phyloP scores from a whole-genome alignment of 345 rosid genomes.

The Microthlaspi erraticum region DNA sequence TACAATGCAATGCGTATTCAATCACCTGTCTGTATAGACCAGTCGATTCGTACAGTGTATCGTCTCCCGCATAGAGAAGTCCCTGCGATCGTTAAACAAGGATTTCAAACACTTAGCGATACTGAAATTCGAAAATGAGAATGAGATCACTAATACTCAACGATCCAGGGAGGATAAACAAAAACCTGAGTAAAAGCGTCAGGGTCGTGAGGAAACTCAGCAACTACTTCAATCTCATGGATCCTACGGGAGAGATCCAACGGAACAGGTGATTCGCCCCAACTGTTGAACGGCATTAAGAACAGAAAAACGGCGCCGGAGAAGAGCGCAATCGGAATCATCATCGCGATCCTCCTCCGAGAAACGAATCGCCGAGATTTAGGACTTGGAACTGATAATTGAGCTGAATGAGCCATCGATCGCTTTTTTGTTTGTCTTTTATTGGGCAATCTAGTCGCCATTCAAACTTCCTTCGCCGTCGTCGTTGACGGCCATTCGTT shows the following conservation, averaged over 20 bases:
- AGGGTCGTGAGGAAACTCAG: conserved; percentile 74
- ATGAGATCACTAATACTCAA: background rate
- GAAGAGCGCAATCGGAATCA: conserved; percentile 44
- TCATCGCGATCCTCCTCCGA: conserved; percentile 45
- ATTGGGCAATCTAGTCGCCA: conserved; percentile 52
- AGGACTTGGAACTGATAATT: conserved; percentile 9
- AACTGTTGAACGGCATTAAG: conserved; percentile 47
- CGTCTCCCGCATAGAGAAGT: conserved; percentile 76
- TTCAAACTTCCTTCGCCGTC: conserved; percentile 35
- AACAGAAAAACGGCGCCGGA: conserved; percentile 45
- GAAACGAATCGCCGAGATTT: conserved; percentile 35
- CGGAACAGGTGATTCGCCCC: conserved; percentile 15
- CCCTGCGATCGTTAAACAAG: conserved; percentile 56
- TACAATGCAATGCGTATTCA: conserved; percentile 3
- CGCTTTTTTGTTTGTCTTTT: conserved; percentile 50
- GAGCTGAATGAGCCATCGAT: conserved; percentile 40
- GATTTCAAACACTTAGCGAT: background rate
- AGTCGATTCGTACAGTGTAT: conserved; percentile 82
- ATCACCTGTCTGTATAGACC: conserved; percentile 65
- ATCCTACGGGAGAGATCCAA: conserved; percentile 24
- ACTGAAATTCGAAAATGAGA: background rate
- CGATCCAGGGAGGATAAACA: background rate
- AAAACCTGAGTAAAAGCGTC: conserved; percentile 74
- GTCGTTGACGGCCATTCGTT: conserved; percentile 12
- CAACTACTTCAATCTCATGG: conserved; percentile 57